phyloP scores from a whole-genome alignment of 768 basidiomycete genomes.

The Naematelia encephala region DNA sequence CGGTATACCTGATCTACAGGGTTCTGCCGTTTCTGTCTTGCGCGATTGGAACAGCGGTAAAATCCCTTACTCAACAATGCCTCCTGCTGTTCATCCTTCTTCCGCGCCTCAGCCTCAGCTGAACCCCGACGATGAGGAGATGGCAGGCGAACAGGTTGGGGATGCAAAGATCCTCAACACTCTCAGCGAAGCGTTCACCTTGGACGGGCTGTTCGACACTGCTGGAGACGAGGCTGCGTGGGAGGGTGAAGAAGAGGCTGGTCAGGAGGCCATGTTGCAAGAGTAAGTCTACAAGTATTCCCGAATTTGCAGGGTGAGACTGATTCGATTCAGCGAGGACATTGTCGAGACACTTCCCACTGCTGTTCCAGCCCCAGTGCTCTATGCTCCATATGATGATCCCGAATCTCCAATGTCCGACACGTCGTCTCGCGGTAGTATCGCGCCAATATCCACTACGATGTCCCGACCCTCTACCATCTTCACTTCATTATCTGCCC shows the following conservation, averaged over 20 bases:
- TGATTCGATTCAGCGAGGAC: constrained; percentile 1
- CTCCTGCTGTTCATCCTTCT: constrained; percentile 75
- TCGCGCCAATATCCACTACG: background rate
- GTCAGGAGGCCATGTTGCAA: constrained; percentile 25
- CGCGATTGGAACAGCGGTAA: constrained; percentile 96
- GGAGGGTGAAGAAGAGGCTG: constrained; percentile 51
- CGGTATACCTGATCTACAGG: constrained; percentile 81
- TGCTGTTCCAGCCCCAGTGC: background rate
- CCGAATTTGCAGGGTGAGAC: background rate
- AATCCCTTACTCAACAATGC: constrained; percentile 80
- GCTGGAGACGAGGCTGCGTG: constrained; percentile 79
- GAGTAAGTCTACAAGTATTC: constrained; percentile 23
- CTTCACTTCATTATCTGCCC: background rate
- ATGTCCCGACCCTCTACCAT: background rate
- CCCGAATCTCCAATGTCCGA: constrained; percentile 1
- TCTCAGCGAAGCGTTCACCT: constrained; percentile 73
- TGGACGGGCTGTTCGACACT: constrained; percentile 73
- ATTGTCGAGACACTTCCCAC: background rate
- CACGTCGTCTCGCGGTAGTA: background rate
- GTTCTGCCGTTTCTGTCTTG: constrained; percentile 75
- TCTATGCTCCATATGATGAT: background rate
- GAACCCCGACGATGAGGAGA: constrained; percentile 56
- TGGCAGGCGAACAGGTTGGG: constrained; percentile 71
- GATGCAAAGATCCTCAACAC: constrained; percentile 71
- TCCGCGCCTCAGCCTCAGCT: constrained; percentile 58